A percentile compares a stretch with the other conserved stretches of the same genome.
These are phyloP conservation scores for Fusarium camptoceras DNA, from an alignment of 2,329 filamentous ascomycete species.

Conservation along the genomic window DNA sequence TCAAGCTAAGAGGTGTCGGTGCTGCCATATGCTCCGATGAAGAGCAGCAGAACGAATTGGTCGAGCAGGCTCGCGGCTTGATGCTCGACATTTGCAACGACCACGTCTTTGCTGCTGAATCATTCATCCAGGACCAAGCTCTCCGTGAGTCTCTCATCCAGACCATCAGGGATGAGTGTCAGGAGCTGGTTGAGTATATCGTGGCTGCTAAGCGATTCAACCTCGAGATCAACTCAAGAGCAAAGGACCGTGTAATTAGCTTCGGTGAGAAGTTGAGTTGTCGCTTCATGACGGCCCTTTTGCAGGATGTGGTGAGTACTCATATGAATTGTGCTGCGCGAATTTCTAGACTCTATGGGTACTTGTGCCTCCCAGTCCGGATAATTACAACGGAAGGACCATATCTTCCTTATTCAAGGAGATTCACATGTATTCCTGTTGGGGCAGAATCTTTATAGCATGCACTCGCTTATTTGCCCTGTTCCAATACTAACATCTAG, in stretches of 20 bases:
- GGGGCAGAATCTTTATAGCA: not conserved
- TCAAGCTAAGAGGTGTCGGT: conserved; percentile 66
- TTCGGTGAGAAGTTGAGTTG: conserved; percentile 97
- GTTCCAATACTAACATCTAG: conserved; percentile 44
- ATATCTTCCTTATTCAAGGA: not conserved
- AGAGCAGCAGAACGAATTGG: conserved; percentile 62
- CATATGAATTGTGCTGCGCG: conserved; percentile 7
- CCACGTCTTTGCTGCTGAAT: conserved; percentile 78
- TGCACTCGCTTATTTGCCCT: not conserved
- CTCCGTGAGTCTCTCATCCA: conserved; percentile 69
- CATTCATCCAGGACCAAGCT: conserved; percentile 67
- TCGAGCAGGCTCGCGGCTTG: conserved; percentile 76
- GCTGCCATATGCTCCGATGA: conserved; percentile 64
- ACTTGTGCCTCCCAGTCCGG: too few species aligned
- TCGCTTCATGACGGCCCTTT: conserved; percentile 85
- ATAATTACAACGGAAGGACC: not conserved
- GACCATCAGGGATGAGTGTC: conserved; percentile 82
- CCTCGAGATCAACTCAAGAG: conserved; percentile 80
- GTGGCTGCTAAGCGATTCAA: conserved; percentile 73
- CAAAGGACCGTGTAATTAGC: conserved; percentile 89
- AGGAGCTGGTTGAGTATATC: conserved; percentile 80
- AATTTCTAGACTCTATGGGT: not conserved
- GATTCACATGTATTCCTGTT: not conserved
- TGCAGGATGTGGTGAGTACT: conserved; percentile 74
- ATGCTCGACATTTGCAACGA: conserved; percentile 86